Percentiles rank a stretch among this genome's conserved stretches.
Evolutionary conservation across 2,329 filamentous ascomycete species (phyloP).

Genomic region (Nemania sp.): DNA sequence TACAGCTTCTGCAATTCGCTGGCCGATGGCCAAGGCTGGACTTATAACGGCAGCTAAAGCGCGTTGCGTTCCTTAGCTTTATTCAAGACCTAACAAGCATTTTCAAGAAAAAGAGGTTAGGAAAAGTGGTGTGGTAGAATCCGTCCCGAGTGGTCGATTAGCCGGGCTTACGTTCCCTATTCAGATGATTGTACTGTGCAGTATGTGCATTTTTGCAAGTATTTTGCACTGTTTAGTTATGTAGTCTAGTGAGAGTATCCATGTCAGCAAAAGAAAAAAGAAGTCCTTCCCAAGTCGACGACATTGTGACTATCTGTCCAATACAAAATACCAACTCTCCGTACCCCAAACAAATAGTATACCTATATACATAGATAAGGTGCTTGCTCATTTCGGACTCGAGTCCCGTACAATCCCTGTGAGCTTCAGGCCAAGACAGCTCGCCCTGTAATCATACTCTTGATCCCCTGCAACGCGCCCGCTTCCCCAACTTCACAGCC

Average conservation of each 20-base stretch:
- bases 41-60: slow-evolving; percentile 15
- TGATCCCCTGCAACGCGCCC: slow-evolving; percentile 21
- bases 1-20: slow-evolving; percentile 25
- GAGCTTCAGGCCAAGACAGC: slow-evolving; percentile 7
- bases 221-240: neutral
- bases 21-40: slow-evolving; percentile 1
- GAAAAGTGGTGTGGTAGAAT: slow-evolving; percentile 18
- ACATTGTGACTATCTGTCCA: neutral
- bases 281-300: too few species aligned
- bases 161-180: slow-evolving; percentile 21
- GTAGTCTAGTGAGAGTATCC: neutral
- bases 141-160: slow-evolving; percentile 26
- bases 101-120: neutral
- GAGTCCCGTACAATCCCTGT: slow-evolving; percentile 8
- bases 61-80: slow-evolving; percentile 4
- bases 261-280: neutral
- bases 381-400: slow-evolving; percentile 21
- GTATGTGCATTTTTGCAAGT: too few species aligned
- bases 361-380: neutral
- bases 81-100: slow-evolving; percentile 2
- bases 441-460: slow-evolving; percentile 26
- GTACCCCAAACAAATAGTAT: neutral
- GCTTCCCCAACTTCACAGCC: slow-evolving; percentile 11
- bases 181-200: neutral
- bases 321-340: neutral